Conservation (phyloP, 2,329 filamentous ascomycete species). For the Penicillium sp. region DNA sequence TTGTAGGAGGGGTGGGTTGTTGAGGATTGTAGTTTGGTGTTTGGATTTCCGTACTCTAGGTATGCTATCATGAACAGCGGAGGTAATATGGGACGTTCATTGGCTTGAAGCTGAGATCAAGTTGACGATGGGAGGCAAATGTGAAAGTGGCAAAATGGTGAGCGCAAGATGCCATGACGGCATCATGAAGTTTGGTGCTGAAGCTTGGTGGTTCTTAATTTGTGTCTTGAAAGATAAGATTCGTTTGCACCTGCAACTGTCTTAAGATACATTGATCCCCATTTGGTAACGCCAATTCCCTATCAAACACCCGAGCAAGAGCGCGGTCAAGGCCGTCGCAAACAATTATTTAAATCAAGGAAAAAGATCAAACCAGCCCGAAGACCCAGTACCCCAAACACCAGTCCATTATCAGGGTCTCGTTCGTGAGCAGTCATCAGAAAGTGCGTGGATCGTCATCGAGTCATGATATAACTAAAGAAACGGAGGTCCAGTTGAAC, state of each 20-base stretch:
- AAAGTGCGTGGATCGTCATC: conserved; percentile 5
- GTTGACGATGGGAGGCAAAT: neutral
- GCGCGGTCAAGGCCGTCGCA: neutral
- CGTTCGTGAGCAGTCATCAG: neutral
- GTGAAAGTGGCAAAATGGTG: neutral
- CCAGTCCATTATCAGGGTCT: conserved; percentile 1
- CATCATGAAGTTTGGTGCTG: neutral
- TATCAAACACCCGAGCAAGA: conserved; percentile 6
- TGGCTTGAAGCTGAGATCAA: neutral
- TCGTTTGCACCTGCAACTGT: neutral
- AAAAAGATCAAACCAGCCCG: neutral
- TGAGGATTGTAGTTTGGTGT: neutral
- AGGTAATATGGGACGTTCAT: no score
- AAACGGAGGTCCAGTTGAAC: neutral
- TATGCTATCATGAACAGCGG: neutral
- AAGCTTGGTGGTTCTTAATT: neutral
- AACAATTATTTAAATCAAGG: neutral
- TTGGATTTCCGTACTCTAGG: neutral
- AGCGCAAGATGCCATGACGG: neutral
- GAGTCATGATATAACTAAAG: conserved; percentile 1
- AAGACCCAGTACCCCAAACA: neutral
- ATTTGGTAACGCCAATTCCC: conserved; percentile 3
- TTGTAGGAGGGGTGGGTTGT: neutral
- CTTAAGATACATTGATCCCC: neutral
- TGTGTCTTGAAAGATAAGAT: neutral